Evolutionary conservation across 2,329 filamentous ascomycete species (phyloP).

Genomic region (Drechslerella dactyloides): DNA sequence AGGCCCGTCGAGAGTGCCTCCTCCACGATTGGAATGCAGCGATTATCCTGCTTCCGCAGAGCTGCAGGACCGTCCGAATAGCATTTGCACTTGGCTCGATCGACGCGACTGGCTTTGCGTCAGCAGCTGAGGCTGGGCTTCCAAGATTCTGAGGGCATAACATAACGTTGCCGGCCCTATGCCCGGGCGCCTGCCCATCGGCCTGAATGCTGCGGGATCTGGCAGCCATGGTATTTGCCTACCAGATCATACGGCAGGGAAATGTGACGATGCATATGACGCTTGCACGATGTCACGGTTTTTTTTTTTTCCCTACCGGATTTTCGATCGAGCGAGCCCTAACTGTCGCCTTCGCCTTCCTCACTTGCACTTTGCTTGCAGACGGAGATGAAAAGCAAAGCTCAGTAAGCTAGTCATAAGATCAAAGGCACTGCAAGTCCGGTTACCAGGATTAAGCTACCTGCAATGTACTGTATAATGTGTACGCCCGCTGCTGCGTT

Average conservation of each 20-base stretch:
- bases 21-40: slow-evolving; percentile 41
- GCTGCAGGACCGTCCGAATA: slow-evolving; percentile 14
- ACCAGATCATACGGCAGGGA: slow-evolving; percentile 40
- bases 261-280: slow-evolving; percentile 49
- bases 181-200: too few relatives aligned
- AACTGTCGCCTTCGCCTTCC: too few relatives aligned
- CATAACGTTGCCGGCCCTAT: slow-evolving; percentile 42
- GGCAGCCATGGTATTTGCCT: not conserved
- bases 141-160: slow-evolving; percentile 11
- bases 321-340: not conserved
- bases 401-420: not conserved
- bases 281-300: slow-evolving; percentile 41
- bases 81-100: slow-evolving; percentile 39
- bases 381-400: too few relatives aligned
- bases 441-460: not conserved
- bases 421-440: too few relatives aligned
- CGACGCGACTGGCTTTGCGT: slow-evolving; percentile 33
- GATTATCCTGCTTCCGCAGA: slow-evolving; percentile 24
- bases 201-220: slow-evolving; percentile 42
- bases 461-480: not conserved
- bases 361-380: too few relatives aligned
- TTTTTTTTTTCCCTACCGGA: too few relatives aligned
- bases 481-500: not conserved
- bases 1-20: not conserved
- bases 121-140: not conserved